Evolutionary conservation across 805 yeast genomes (phyloP).

Genomic region (Ogataea thermomethanolica): DNA sequence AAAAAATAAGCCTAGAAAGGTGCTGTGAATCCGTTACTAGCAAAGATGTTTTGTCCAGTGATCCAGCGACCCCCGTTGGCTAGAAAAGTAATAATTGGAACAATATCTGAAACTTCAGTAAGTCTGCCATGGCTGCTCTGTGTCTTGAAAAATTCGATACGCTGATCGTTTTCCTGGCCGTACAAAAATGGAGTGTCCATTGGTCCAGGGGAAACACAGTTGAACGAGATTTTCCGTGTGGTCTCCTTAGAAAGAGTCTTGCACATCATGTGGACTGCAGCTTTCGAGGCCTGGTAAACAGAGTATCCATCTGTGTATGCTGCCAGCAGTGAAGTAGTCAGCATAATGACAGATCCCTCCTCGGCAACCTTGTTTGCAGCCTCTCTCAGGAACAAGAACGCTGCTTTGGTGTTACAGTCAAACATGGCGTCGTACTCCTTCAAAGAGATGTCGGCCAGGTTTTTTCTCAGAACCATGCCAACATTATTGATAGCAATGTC

Average conservation of each 20-base stretch:
- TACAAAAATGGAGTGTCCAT: conserved; percentile 67
- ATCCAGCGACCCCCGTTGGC: conserved; percentile 67
- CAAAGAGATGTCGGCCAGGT: conserved; percentile 47
- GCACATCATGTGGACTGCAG: conserved; percentile 50
- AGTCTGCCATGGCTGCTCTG: conserved; percentile 46
- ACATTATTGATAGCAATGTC: conserved; percentile 68
- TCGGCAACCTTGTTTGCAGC: conserved; percentile 50
- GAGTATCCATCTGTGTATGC: conserved; percentile 57
- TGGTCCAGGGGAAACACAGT: conserved; percentile 62
- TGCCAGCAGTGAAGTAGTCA: conserved; percentile 63
- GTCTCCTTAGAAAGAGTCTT: conserved; percentile 56
- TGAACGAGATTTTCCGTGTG: conserved; percentile 46
- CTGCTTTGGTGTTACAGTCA: conserved; percentile 51
- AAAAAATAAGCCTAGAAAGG: conserved; percentile 27
- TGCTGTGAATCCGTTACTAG: conserved; percentile 65
- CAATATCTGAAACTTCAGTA: conserved; percentile 58
- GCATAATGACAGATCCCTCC: conserved; percentile 50
- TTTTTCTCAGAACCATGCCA: conserved; percentile 64
- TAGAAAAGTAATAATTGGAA: conserved; percentile 57
- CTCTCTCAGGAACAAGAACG: conserved; percentile 58
- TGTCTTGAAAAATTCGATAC: conserved; percentile 54
- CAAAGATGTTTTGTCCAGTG: conserved; percentile 65
- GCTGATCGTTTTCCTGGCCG: conserved; percentile 59
- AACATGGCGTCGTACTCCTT: conserved; percentile 55
- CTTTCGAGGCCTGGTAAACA: conserved; percentile 54